Evolutionary conservation across 805 yeast species (phyloP), one percentile per base, ranked within the genome.

Genomic region (Pichia thaimueangensis): DNA sequence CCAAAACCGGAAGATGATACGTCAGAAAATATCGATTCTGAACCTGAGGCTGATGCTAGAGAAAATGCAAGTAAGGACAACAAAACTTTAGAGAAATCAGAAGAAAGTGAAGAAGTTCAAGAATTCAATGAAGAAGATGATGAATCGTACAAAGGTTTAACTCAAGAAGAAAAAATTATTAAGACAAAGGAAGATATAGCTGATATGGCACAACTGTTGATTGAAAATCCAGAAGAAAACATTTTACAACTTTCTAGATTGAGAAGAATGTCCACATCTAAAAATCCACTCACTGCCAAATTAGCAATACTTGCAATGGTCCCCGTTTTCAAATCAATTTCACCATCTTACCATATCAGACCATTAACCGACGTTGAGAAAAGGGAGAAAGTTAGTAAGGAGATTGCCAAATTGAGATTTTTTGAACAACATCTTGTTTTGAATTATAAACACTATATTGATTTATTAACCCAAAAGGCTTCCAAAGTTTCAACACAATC

Each of bases 161-260:
- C 74, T 0, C 76, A 78, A 1, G 64, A 60, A 43, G 83, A 83
- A 57, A 70, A 69, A 42, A 66, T 86, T 21, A 52, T 71, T 6
- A 72, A 75, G 44, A 67, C 84, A 32, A 85, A 88, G 55, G 97
- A 88, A 63, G 86, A 84, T 42, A 75, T 93, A 32, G 96, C 97
- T 0, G 78, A 74, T 16, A 61, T 82, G 37, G 96, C 95, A 1
- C 84, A 86, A 30, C 73, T 74, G 32, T 64, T 91, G 28, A 78
- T 78, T 54, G 95, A 88, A 58, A 86, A 86, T 45, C 96, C 97
- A 6, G 97, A 93, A 60, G 95, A 86, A 55, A 76, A 89, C 54
- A 70, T 82, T 7, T 57, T 74, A 12, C 68, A 78, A 23, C 66
- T 89, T 11, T 71, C 83, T 2, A 76, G 89, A 57, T 68, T 85